A percentile compares a stretch with the other conserved stretches of the same genome.
phyloP scores from a whole-genome alignment of 768 basidiomycete genomes.

The Amanita rubescens region DNA sequence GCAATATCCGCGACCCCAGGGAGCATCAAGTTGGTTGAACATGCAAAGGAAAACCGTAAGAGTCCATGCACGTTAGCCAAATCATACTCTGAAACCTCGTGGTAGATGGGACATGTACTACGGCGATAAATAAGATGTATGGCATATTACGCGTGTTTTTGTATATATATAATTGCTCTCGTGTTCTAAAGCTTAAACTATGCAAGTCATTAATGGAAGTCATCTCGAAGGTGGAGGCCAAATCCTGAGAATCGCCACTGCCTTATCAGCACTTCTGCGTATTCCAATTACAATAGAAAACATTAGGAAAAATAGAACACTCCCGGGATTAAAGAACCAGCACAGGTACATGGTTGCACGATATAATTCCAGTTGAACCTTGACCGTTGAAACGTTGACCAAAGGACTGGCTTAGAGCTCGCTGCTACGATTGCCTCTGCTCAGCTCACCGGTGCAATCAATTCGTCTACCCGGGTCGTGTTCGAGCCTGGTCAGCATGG shows the following conservation, averaged over 20 bases:
- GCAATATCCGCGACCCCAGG: conserved; percentile 31
- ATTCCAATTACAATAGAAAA: conserved; percentile 54
- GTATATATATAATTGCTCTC: background rate
- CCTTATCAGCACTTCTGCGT: conserved; percentile 57
- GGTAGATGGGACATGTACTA: conserved; percentile 1
- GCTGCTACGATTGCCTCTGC: conserved; percentile 56
- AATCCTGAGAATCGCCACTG: conserved; percentile 60
- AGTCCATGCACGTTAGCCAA: background rate
- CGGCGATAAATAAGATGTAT: too few species aligned
- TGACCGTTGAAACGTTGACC: background rate
- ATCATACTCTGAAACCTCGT: background rate
- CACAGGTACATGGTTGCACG: conserved; percentile 49
- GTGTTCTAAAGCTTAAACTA: background rate
- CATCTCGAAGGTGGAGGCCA: conserved; percentile 62
- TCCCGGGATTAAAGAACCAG: conserved; percentile 65
- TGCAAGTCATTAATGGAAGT: conserved; percentile 34
- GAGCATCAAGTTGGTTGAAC: conserved; percentile 64
- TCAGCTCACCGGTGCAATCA: conserved; percentile 43
- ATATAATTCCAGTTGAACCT: background rate
- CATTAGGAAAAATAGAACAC: conserved; percentile 49
- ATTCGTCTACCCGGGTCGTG: conserved; percentile 44
- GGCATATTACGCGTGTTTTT: background rate
- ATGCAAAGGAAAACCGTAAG: conserved; percentile 51
- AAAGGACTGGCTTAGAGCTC: conserved; percentile 44
- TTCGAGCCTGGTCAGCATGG: conserved; percentile 45